Percentiles rank a stretch among this genome's conserved stretches.
Conservation (phyloP, 2,329 filamentous ascomycete species). For the Phyllosticta capitalensis region DNA sequence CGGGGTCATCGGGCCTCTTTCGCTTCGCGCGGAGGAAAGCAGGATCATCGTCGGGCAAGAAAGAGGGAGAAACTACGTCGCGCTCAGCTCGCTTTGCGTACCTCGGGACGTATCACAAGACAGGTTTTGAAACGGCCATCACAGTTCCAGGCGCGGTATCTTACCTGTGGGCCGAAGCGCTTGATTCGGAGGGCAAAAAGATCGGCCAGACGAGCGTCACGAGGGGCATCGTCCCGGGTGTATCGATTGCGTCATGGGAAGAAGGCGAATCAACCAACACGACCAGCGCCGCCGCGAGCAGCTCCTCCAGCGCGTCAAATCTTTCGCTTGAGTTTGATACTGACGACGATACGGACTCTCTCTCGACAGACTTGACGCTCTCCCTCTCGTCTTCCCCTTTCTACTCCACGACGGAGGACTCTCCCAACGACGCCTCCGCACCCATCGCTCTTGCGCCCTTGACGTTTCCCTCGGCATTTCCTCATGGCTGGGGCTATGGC, state of each 20-base stretch:
- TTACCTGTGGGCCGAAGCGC: slow-evolving; percentile 1
- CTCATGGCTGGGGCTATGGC: not conserved
- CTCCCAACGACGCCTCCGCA: not conserved
- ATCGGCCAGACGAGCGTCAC: not conserved
- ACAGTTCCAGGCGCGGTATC: slow-evolving; percentile 1
- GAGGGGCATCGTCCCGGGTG: not conserved
- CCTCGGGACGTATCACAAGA: slow-evolving; percentile 5
- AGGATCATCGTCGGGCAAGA: not conserved
- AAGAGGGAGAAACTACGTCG: not conserved
- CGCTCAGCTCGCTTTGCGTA: not conserved
- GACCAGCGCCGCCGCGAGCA: not conserved
- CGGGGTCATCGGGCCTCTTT: not conserved
- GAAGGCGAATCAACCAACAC: not conserved
- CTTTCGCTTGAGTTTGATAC: not conserved
- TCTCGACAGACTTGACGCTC: not conserved
- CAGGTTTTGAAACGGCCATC: slow-evolving; percentile 8
- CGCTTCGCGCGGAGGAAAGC: not conserved
- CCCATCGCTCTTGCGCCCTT: not conserved
- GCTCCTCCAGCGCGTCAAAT: not conserved
- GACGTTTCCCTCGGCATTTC: not conserved
- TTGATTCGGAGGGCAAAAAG: not conserved
- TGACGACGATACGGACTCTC: not conserved
- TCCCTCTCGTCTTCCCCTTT: not conserved
- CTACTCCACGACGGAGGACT: not conserved
- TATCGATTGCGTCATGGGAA: not conserved